Conservation (phyloP, 2,329 filamentous ascomycete genomes). For the Eutypa lata region DNA sequence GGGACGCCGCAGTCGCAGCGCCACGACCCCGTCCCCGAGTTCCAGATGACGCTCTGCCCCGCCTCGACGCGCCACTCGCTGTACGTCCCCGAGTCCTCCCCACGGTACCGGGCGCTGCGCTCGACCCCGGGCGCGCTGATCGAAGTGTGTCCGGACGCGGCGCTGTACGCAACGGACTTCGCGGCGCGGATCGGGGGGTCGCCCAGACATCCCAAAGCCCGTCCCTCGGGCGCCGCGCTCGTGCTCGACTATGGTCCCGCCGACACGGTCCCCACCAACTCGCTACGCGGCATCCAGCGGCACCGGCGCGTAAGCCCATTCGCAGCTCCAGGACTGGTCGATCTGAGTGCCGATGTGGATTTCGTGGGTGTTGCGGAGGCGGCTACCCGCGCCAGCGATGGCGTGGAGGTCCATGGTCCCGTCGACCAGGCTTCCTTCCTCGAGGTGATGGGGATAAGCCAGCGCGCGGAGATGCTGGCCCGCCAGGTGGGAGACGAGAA, state of each 20-base stretch:
- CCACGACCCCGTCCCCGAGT: constrained; percentile 67
- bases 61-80: constrained; percentile 76
- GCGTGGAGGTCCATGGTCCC: constrained; percentile 89
- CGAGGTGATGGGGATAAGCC: constrained; percentile 74
- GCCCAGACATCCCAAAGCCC: constrained; percentile 48
- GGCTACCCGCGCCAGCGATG: constrained; percentile 69
- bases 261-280: constrained; percentile 78
- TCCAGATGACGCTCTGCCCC: constrained; percentile 78
- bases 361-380: constrained; percentile 83
- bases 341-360: constrained; percentile 90
- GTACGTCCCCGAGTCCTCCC: constrained; percentile 78
- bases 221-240: constrained; percentile 80
- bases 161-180: constrained; percentile 76
- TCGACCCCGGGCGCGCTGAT: constrained; percentile 67
- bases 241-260: constrained; percentile 91
- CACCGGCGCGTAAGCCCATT: constrained; percentile 81
- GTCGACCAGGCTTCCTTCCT: constrained; percentile 83
- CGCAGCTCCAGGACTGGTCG: constrained; percentile 73
- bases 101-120: constrained; percentile 75
- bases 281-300: constrained; percentile 79
- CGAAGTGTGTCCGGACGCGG: constrained; percentile 86
- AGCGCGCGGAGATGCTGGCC: constrained; percentile 68
- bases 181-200: constrained; percentile 79
- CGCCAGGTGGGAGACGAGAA: constrained; percentile 39
- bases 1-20: constrained; percentile 50